Evolutionary conservation across 1,139 yeast species (phyloP).

Genomic region (Taphrina deformans): DNA sequence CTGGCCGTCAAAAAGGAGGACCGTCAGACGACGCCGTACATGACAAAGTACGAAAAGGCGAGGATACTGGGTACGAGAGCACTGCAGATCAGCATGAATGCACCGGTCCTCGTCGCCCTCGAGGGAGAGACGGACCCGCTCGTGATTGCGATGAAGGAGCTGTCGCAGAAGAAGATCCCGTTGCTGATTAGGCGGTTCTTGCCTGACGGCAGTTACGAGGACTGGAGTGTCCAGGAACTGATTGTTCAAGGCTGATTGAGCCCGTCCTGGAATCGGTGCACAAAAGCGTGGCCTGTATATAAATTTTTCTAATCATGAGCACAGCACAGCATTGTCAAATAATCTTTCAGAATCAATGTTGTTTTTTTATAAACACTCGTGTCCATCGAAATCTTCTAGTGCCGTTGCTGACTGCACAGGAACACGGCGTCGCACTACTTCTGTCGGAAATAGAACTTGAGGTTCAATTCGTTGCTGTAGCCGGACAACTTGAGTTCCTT

Average conservation of each 20-base stretch:
- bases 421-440: not conserved
- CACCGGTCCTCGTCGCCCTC: conserved; percentile 94
- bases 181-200: conserved; percentile 90
- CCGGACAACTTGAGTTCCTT: not conserved
- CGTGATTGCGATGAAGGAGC: conserved; percentile 95
- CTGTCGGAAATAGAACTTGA: conserved; percentile 7
- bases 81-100: conserved; percentile 92
- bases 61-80: conserved; percentile 96
- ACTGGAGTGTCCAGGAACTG: conserved; percentile 98
- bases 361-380: not conserved
- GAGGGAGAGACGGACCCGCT: conserved; percentile 99
- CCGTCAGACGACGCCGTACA: conserved; percentile 93
- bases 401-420: not conserved
- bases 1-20: conserved; percentile 86
- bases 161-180: conserved; percentile 91
- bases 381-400: not conserved
- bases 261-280: not conserved
- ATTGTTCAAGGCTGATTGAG: conserved; percentile 69
- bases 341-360: not conserved
- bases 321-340: not conserved
- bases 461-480: conserved; percentile 7
- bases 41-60: conserved; percentile 98
- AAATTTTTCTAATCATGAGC: not conserved
- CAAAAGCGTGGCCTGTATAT: not conserved
- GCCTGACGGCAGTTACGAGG: conserved; percentile 96